Evolutionary conservation across 306 rosid species (phyloP).

Genomic region (Fragaria nilgerrensis): DNA sequence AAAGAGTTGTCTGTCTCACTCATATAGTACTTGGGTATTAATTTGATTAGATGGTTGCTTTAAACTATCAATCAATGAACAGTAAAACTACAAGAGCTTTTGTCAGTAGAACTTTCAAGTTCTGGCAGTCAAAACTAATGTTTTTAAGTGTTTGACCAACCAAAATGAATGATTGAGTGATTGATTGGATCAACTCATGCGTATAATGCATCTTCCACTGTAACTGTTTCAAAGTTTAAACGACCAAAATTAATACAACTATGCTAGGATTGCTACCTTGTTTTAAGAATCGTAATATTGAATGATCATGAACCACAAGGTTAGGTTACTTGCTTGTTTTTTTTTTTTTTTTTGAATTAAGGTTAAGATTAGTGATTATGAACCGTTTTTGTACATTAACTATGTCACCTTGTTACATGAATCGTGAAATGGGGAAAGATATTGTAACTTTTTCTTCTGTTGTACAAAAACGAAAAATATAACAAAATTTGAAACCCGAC

Average conservation of each 20-base stretch:
- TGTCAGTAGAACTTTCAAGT: neutral
- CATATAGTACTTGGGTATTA: neutral
- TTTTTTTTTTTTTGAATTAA: too few species aligned
- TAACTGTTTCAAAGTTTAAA: neutral
- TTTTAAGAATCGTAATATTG: too few species aligned
- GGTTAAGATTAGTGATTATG: too few species aligned
- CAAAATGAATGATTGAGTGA: neutral
- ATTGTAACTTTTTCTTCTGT: too few species aligned
- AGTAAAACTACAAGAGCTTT: neutral
- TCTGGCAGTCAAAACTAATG: neutral
- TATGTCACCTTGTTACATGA: too few species aligned
- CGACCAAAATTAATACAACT: neutral
- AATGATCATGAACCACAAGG: too few species aligned
- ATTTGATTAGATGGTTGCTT: slow-evolving; percentile 5
- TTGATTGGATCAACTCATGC: neutral
- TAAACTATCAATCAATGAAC: neutral
- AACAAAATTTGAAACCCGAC: too few species aligned
- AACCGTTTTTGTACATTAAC: too few species aligned
- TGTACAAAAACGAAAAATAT: too few species aligned
- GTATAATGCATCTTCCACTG: neutral
- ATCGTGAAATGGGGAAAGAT: too few species aligned
- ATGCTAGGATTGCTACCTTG: too few species aligned
- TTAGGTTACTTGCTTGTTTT: too few species aligned
- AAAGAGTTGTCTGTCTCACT: neutral
- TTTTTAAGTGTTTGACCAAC: neutral